phyloP scores from a whole-genome alignment of 208 protist species.

The Leishmania tropica region DNA sequence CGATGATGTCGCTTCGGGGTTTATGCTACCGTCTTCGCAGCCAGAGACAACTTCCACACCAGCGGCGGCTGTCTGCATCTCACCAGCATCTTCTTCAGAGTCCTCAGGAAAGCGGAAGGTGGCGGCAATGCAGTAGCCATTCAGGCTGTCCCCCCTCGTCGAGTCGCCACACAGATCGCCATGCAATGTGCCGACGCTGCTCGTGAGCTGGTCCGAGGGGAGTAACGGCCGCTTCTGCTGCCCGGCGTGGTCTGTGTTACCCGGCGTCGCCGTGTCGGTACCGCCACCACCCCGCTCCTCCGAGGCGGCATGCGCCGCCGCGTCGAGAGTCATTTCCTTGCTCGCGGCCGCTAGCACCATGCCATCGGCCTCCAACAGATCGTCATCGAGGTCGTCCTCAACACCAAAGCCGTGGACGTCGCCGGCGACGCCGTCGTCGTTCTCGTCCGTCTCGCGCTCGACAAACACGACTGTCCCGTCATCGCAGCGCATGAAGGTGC shows the following conservation, averaged over 20 bases:
- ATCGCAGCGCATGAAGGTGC: conserved; percentile 20
- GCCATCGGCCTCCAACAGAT: background rate
- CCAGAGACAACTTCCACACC: background rate
- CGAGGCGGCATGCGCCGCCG: background rate
- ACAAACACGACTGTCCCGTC: conserved; percentile 26
- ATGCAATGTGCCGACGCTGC: background rate
- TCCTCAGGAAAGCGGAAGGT: conserved; percentile 19
- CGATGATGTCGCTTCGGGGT: background rate
- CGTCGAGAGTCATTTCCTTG: background rate
- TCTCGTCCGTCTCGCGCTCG: background rate
- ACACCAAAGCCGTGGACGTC: conserved; percentile 8
- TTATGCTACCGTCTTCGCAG: background rate
- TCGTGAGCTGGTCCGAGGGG: background rate
- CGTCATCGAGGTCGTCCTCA: background rate
- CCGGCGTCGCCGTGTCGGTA: background rate
- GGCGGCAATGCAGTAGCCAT: conserved; percentile 28
- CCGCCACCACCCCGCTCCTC: background rate
- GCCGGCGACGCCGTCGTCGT: background rate
- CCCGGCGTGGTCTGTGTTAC: background rate
- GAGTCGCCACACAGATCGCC: background rate
- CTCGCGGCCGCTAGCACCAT: background rate
- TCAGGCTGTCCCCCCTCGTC: background rate
- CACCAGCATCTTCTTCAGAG: background rate
- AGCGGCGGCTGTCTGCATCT: background rate
- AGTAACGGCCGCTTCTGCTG: background rate